Base-by-base conservation (phyloP, 1,284 basidiomycete genomes). In the Cutaneotrichosporon arboriforme region DNA sequence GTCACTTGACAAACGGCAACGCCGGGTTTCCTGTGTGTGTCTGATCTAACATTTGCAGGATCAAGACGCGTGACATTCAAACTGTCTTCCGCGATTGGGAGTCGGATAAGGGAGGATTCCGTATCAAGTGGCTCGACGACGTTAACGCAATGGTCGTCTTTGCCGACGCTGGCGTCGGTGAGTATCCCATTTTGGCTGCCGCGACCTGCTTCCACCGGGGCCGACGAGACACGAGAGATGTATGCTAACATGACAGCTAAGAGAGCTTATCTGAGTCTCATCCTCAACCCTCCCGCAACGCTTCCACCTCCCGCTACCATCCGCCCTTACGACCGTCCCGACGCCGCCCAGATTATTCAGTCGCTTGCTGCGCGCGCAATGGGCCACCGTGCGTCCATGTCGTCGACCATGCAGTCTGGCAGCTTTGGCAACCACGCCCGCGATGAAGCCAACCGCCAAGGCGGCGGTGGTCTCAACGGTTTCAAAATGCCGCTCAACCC, bases 41-140 rank as follows among this genome's bases (percentile, higher is more conserved):
- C 33, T 20, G 4, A 42, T 36, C 37, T 40, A 38, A 47, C 38
- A 12, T 38, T 15, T 17, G 12, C 17, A 73, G 72, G 74, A 83
- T 99, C 70, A 98, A 97, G 79, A 99, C 94, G 23, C 87, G 90
- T 70, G 94, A 99, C 75, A 87, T 99, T 49, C 91, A 97, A 69
- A 74, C 81, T 49, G 86, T 91, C 38, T 97, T 98, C 74, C 80
- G 84, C 49, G 89, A 92, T 40, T 97, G 88, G 83, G 92, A 97
- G 66, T 81, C 79, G 57, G 80, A 85, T 43, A 84, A 81, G 55
- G 92, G 92, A 36, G 94, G 93, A 17, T 97, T 96, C 80, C 90
- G 92, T 80, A 96, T 99, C 76, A 98, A 98, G 75, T 99, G 94
- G 94, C 83, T 86, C 64, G 91, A 99, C 75, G 94, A 99, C 75